Evolutionary conservation across 495 filamentous ascomycete species (phyloP).

Genomic region (Parmelia sp.): DNA sequence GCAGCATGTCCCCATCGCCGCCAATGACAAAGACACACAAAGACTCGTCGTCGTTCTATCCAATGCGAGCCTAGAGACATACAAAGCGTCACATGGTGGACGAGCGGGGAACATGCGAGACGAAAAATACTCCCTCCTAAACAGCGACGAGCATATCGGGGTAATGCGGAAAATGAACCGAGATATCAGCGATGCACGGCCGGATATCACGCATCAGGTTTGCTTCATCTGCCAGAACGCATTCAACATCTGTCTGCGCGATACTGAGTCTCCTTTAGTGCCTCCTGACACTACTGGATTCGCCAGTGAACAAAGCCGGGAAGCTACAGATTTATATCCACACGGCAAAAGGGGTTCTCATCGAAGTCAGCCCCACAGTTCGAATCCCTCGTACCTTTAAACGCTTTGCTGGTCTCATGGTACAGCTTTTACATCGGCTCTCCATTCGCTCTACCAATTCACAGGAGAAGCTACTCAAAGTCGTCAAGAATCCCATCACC

Average conservation of each 20-base stretch:
- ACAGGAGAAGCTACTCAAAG: slow-evolving; percentile 93
- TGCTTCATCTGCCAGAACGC: slow-evolving; percentile 23
- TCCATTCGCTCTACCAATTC: slow-evolving; percentile 94
- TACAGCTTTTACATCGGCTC: slow-evolving; percentile 93
- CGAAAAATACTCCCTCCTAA: slow-evolving; percentile 92
- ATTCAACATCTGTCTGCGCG: slow-evolving; percentile 4
- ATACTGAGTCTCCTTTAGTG: slow-evolving; percentile 54
- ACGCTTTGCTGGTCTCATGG: slow-evolving; percentile 96
- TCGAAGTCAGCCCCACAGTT: slow-evolving; percentile 94
- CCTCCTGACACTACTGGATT: slow-evolving; percentile 93
- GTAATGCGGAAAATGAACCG: slow-evolving; percentile 99
- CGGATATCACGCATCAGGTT: slow-evolving; percentile 98
- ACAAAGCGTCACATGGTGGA: slow-evolving; percentile 72
- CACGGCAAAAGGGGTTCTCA: slow-evolving; percentile 91
- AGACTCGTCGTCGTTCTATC: slow-evolving; percentile 92
- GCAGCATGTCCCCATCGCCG: slow-evolving; percentile 77
- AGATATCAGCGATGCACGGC: slow-evolving; percentile 94
- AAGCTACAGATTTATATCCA: slow-evolving; percentile 97
- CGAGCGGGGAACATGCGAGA: slow-evolving; percentile 63
- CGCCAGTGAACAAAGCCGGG: slow-evolving; percentile 96
- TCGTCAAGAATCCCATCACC: slow-evolving; percentile 95
- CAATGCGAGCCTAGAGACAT: slow-evolving; percentile 95
- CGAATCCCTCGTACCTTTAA: slow-evolving; percentile 98
- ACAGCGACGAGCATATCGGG: slow-evolving; percentile 98
- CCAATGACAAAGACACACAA: slow-evolving; percentile 80